Evolutionary conservation across 2,329 filamentous ascomycete genomes (phyloP), one percentile per base, ranked within the genome.

Genomic region (Pseudogymnoascus sp.): DNA sequence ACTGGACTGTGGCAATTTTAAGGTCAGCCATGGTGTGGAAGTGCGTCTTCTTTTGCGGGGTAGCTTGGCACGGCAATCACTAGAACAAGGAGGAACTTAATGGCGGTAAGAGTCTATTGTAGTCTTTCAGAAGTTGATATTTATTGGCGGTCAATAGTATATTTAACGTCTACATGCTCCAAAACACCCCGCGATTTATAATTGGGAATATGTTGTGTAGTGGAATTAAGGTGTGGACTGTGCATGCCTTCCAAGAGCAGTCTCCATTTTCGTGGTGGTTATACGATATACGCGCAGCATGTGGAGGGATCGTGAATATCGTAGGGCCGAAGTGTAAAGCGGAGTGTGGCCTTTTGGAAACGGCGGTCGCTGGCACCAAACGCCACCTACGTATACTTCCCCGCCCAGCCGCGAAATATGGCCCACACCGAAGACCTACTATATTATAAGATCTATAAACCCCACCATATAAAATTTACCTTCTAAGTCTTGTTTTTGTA

Each of bases 21-120:
- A 56, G 50, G 50, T 56, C 50, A 18, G 50, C 28, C 50, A 56
- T 56, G 12, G 1, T 25, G 38, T 37, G 35, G 35, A 38, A 31
- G 37, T 62, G 56, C 47, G 63, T 64, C 65, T 65, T 62, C 63
- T 63, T 64, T 64, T 44, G 40, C 21, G 28, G 23, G 61, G 33
- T 25, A 42, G 50, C 62, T 59, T 66, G 61, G 63, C 66, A 67
- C 63, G 37, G 23, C 35, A 66, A 60, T 63, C 31, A 59, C 37
- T 56, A 40, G 28, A 50, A 65, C 21, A 37, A 23, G 12, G 40
- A 33, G n/a, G 11, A 12, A 56, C 10, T 7, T 33, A 33, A 56
- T n/a, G n/a, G 25, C n/a, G 28, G 18, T 28, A 53, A 28, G 16
- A 16, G 7, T 28, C 2, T 53, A 53, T 11, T 53, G 5, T 12